A percentile compares a stretch with the other conserved stretches of the same genome.
These are phyloP conservation scores for Arthrobotrys conoides DNA, from an alignment of 2,329 filamentous ascomycete species.

Conservation along the genomic window DNA sequence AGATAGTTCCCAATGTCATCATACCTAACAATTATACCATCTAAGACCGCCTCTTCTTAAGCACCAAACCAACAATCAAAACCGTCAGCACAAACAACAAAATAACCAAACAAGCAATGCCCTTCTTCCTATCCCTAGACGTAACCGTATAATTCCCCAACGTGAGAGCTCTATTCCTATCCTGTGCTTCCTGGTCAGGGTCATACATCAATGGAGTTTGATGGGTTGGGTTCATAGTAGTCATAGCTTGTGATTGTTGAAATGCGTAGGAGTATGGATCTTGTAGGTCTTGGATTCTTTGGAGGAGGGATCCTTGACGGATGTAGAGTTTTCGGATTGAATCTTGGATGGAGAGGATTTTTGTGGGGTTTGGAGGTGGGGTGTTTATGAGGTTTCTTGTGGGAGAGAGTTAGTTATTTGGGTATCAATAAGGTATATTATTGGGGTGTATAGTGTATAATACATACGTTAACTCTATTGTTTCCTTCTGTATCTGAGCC, in stretches of 20 bases:
- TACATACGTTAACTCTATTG: slow-evolving; percentile 26
- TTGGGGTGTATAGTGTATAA: background rate
- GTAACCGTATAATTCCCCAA: background rate
- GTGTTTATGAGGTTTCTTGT: slow-evolving; percentile 16
- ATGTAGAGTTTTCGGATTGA: slow-evolving; percentile 24
- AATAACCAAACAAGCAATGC: background rate
- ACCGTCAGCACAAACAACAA: background rate
- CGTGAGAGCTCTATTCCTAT: background rate
- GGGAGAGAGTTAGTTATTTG: background rate
- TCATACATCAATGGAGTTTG: slow-evolving; percentile 28
- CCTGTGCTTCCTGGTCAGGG: background rate
- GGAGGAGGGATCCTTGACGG: slow-evolving; percentile 14
- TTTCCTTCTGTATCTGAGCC: slow-evolving; percentile 4
- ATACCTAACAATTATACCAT: background rate
- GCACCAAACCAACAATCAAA: background rate
- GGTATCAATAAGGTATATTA: background rate
- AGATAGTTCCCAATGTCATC: background rate
- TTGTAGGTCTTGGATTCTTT: slow-evolving; percentile 37
- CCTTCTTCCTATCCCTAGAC: background rate
- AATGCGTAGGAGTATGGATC: slow-evolving; percentile 41
- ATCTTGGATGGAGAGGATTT: slow-evolving; percentile 34
- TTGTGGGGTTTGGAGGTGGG: background rate
- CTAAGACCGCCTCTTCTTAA: slow-evolving; percentile 2
- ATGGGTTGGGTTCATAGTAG: slow-evolving; percentile 2
- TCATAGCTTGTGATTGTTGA: slow-evolving; percentile 46